Conservation (phyloP, 768 basidiomycete genomes). For the Grammothele lineata region DNA sequence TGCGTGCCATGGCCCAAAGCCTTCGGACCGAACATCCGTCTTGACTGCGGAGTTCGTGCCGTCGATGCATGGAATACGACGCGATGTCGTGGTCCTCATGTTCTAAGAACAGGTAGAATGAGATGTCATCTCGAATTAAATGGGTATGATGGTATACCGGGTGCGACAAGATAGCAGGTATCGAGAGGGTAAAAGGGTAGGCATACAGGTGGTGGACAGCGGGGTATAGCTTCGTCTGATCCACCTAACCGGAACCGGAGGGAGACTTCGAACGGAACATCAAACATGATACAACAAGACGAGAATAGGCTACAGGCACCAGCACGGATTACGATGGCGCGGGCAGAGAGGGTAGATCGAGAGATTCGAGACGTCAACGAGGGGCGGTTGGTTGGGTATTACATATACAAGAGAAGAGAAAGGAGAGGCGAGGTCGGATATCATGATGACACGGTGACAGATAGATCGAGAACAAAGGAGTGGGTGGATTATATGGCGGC, state of each 20-base stretch:
- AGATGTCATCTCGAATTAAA: neutral
- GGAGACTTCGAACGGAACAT: no score
- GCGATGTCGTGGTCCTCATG: no score
- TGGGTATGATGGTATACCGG: no score
- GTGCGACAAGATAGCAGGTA: no score
- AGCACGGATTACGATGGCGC: neutral
- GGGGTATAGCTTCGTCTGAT: no score
- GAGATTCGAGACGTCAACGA: slow-evolving; percentile 2
- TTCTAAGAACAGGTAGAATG: no score
- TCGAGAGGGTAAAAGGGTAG: no score
- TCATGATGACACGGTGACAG: neutral
- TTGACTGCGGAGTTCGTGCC: neutral
- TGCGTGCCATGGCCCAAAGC: slow-evolving; percentile 9
- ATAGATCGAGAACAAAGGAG: neutral
- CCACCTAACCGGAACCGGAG: no score
- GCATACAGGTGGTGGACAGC: no score
- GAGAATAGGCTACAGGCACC: slow-evolving; percentile 12
- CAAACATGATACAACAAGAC: slow-evolving; percentile 11
- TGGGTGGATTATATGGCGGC: neutral
- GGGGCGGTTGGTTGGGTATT: neutral
- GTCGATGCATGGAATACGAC: no score
- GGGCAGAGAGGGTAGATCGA: neutral
- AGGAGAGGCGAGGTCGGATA: neutral
- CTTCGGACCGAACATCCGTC: neutral
- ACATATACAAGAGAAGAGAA: slow-evolving; percentile 1